phyloP scores from a whole-genome alignment of 352 stramenopile species.

The Peronosclerospora sorghi region DNA sequence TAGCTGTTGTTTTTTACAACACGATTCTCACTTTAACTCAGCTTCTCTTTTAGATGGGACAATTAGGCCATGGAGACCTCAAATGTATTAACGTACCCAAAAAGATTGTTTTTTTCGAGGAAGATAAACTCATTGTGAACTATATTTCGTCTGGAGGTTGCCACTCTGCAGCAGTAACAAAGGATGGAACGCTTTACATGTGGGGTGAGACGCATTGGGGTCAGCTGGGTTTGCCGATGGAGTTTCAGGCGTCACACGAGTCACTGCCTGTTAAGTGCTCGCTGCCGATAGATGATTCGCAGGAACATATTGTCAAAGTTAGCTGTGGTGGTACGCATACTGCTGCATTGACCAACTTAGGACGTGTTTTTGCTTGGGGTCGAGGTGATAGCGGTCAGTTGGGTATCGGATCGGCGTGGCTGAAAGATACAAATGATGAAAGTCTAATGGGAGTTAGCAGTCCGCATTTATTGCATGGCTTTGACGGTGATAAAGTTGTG shows the following conservation, averaged over 20 bases:
- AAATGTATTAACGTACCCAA: slow-evolving; percentile 57
- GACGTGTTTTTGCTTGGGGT: slow-evolving; percentile 71
- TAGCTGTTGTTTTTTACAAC: background rate
- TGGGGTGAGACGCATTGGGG: slow-evolving; percentile 80
- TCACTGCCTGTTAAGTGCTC: slow-evolving; percentile 54
- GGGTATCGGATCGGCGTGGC: slow-evolving; percentile 49
- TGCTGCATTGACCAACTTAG: slow-evolving; percentile 51
- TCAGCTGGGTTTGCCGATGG: slow-evolving; percentile 58
- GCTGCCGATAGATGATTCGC: slow-evolving; percentile 30
- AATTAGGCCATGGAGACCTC: slow-evolving; percentile 63
- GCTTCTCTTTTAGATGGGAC: slow-evolving; percentile 45
- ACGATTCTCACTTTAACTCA: slow-evolving; percentile 1
- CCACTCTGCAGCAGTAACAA: slow-evolving; percentile 66
- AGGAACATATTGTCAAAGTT: slow-evolving; percentile 60
- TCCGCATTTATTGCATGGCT: slow-evolving; percentile 51
- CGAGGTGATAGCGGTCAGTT: slow-evolving; percentile 70
- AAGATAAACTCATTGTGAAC: slow-evolving; percentile 36
- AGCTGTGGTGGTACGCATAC: slow-evolving; percentile 75
- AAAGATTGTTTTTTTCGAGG: slow-evolving; percentile 51
- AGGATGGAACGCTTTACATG: slow-evolving; percentile 63
- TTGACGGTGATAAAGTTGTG: slow-evolving; percentile 58
- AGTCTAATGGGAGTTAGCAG: slow-evolving; percentile 40
- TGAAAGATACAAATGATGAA: slow-evolving; percentile 54
- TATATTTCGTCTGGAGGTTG: slow-evolving; percentile 76
- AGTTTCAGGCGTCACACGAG: slow-evolving; percentile 47